A percentile compares a stretch with the other conserved stretches of the same genome.
Evolutionary conservation across 2,329 filamentous ascomycete genomes (phyloP).

Genomic region (Fonsecaea pedrosoi): DNA sequence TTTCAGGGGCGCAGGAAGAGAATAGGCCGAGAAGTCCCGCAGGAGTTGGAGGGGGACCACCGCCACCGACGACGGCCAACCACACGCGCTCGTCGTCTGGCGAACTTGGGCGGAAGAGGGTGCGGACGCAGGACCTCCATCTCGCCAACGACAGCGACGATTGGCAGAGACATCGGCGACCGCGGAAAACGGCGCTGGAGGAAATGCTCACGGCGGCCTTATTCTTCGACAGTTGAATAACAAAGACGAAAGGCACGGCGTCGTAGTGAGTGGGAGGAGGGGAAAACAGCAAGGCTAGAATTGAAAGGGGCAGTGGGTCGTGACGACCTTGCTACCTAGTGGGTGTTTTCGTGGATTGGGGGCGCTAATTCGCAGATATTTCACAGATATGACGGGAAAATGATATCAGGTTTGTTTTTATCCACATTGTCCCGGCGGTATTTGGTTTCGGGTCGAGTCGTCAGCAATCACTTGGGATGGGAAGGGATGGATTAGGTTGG

Average conservation of each 20-base stretch:
- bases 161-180: constrained; percentile 1
- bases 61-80: background rate
- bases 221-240: constrained; percentile 34
- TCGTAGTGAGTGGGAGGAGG: too few species aligned
- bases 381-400: background rate
- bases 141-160: background rate
- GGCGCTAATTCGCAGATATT: background rate
- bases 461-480: too few species aligned
- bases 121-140: constrained; percentile 8
- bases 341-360: too few species aligned
- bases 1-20: constrained; percentile 1
- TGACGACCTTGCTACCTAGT: too few species aligned
- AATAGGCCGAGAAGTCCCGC: constrained; percentile 2
- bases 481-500: too few species aligned
- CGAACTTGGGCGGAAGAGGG: constrained; percentile 12
- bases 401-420: too few species aligned
- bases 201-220: constrained; percentile 30
- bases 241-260: background rate
- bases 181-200: constrained; percentile 28
- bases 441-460: too few species aligned
- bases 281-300: too few species aligned
- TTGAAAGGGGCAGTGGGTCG: too few species aligned
- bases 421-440: too few species aligned
- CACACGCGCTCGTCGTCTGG: constrained; percentile 6
- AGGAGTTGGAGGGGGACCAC: too few species aligned